Percentiles rank a stretch among this genome's conserved stretches.
Evolutionary conservation across 2,329 filamentous ascomycete genomes (phyloP).

Genomic region (Ophiostoma triangulosporum): DNA sequence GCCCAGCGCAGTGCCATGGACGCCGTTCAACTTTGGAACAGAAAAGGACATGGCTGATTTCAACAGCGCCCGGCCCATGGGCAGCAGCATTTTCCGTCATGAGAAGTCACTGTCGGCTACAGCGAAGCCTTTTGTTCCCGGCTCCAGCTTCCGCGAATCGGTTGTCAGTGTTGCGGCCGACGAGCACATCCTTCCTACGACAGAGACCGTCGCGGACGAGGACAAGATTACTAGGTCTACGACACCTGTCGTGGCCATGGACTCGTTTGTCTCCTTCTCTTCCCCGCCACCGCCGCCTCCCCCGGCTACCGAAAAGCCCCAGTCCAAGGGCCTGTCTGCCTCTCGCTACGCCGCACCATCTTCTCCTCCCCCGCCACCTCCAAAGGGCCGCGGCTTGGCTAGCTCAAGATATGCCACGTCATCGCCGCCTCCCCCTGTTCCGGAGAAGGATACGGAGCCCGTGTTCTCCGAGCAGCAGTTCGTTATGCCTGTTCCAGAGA

Average conservation of each 20-base stretch:
- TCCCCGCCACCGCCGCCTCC: constrained; percentile 17
- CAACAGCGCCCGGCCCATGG: constrained; percentile 36
- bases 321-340: constrained; percentile 28
- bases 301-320: constrained; percentile 14
- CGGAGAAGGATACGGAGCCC: constrained; percentile 18
- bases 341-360: constrained; percentile 31
- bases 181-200: constrained; percentile 5
- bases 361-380: constrained; percentile 22
- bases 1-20: constrained; percentile 37
- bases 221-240: constrained; percentile 13
- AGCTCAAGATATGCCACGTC: constrained; percentile 33
- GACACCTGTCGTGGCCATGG: background rate
- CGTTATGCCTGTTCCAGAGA: constrained; percentile 3
- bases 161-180: constrained; percentile 13
- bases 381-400: constrained; percentile 28
- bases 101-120: constrained; percentile 54
- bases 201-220: constrained; percentile 9
- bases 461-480: constrained; percentile 3
- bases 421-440: constrained; percentile 20
- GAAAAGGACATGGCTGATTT: constrained; percentile 35
- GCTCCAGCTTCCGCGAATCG: constrained; percentile 18
- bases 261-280: background rate
- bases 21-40: constrained; percentile 47
- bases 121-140: constrained; percentile 53
- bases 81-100: constrained; percentile 29